These are phyloP conservation scores for Exophiala sideris DNA, from an alignment of 2,329 filamentous ascomycete genomes.

Conservation along the genomic window DNA sequence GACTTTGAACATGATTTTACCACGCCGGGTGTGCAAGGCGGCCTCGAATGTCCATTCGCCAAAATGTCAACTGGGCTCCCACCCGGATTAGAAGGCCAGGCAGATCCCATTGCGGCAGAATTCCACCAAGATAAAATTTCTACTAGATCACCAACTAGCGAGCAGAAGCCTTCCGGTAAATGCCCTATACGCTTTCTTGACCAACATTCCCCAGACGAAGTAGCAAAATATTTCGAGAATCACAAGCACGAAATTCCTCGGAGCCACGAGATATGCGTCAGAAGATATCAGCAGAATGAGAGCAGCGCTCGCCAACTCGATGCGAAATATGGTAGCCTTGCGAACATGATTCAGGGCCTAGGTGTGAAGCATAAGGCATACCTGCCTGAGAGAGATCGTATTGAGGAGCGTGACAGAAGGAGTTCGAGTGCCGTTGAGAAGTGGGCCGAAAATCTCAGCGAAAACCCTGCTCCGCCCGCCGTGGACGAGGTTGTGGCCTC, in stretches of 20 bases:
- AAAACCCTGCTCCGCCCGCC: conserved; percentile 38
- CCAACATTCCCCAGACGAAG: conserved; percentile 87
- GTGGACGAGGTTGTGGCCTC: conserved; percentile 33
- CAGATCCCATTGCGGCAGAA: conserved; percentile 52
- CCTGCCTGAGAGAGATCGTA: conserved; percentile 60
- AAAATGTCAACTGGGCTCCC: conserved; percentile 41
- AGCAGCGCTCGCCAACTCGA: conserved; percentile 83
- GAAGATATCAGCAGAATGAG: conserved; percentile 82
- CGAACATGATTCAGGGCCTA: conserved; percentile 90
- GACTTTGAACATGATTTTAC: conserved; percentile 88
- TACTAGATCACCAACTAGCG: conserved; percentile 50
- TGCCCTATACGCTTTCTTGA: conserved; percentile 93
- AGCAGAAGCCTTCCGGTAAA: conserved; percentile 52
- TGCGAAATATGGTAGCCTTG: conserved; percentile 87
- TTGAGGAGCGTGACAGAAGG: conserved; percentile 33
- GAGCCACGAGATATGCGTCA: conserved; percentile 89
- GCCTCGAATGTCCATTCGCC: conserved; percentile 77
- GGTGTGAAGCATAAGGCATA: conserved; percentile 84
- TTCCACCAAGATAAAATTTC: conserved; percentile 43
- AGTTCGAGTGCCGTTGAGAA: conserved; percentile 63
- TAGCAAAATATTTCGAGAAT: conserved; percentile 88
- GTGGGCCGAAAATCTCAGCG: conserved; percentile 77
- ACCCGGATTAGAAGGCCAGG: conserved; percentile 40
- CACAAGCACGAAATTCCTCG: conserved; percentile 94
- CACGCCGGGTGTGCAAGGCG: conserved; percentile 74